Percentiles rank a stretch among this genome's conserved stretches.
These are phyloP conservation scores for Kuraishia molischiana DNA, from an alignment of 805 yeast species.

Conservation along the genomic window DNA sequence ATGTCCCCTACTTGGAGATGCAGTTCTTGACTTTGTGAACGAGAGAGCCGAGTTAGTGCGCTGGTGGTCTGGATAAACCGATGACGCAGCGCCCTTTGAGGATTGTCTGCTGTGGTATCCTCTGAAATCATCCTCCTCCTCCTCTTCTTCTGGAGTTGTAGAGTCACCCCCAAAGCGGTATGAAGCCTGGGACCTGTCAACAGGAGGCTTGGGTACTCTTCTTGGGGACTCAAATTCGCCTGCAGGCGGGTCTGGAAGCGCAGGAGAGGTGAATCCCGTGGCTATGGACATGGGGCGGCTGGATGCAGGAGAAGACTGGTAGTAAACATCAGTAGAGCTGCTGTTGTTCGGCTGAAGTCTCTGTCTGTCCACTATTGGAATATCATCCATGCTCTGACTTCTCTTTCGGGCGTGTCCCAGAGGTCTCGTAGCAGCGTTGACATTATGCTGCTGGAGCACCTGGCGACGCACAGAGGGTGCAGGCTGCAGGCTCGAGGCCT, in stretches of 20 bases:
- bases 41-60: conserved; percentile 25
- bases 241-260: conserved; percentile 8
- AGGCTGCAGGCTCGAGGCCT: conserved; percentile 9
- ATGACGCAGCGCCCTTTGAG: conserved; percentile 18
- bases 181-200: conserved; percentile 15
- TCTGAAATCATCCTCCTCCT: no score
- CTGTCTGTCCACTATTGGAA: no score
- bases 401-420: conserved; percentile 33
- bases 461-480: conserved; percentile 3
- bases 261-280: conserved; percentile 1
- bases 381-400: conserved; percentile 42
- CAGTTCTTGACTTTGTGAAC: conserved; percentile 9
- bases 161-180: conserved; percentile 19
- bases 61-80: conserved; percentile 35
- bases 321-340: no score
- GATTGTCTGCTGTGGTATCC: conserved; percentile 16
- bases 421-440: conserved; percentile 1
- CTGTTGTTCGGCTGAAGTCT: no score
- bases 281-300: conserved; percentile 2
- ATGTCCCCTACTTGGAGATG: conserved; percentile 23
- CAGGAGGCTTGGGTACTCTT: conserved; percentile 64
- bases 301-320: no score
- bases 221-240: conserved; percentile 53
- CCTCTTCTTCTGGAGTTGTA: no score
- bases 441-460: conserved; percentile 4